phyloP scores from a whole-genome alignment of 2,329 filamentous ascomycete species.

The Aureobasidium melanogenum region DNA sequence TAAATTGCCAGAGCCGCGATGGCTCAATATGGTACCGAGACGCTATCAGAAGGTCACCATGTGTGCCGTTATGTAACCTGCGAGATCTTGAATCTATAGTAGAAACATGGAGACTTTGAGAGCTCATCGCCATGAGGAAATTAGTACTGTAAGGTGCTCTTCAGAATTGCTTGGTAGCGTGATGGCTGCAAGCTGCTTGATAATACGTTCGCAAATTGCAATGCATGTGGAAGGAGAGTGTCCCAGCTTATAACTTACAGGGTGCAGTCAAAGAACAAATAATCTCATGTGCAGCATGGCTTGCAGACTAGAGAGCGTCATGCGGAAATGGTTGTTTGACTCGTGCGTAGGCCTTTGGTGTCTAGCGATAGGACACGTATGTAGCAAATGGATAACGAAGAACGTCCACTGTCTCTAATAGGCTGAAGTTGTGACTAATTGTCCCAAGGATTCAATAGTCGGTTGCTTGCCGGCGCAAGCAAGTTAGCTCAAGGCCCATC shows the following conservation, averaged over 20 bases:
- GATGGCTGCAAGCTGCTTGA: not conserved
- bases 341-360: not conserved
- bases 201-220: not conserved
- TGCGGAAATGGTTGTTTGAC: not conserved
- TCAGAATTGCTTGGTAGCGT: not conserved
- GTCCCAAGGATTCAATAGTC: not conserved
- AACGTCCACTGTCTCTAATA: not conserved
- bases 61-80: not conserved
- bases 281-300: not conserved
- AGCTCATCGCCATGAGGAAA: not conserved
- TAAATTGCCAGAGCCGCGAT: not conserved
- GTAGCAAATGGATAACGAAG: not conserved
- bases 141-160: not conserved
- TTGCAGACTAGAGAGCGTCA: not conserved
- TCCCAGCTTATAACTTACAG: not conserved
- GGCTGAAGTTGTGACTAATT: slow-evolving; percentile 4
- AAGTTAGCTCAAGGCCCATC: not conserved
- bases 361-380: not conserved
- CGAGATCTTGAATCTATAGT: not conserved
- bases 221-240: not conserved
- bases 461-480: not conserved
- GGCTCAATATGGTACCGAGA: not conserved
- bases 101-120: not conserved
- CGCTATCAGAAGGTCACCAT: not conserved
- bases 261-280: not conserved